Conservation (phyloP, 768 basidiomycete species). For the Aureoboletus auriporus region DNA sequence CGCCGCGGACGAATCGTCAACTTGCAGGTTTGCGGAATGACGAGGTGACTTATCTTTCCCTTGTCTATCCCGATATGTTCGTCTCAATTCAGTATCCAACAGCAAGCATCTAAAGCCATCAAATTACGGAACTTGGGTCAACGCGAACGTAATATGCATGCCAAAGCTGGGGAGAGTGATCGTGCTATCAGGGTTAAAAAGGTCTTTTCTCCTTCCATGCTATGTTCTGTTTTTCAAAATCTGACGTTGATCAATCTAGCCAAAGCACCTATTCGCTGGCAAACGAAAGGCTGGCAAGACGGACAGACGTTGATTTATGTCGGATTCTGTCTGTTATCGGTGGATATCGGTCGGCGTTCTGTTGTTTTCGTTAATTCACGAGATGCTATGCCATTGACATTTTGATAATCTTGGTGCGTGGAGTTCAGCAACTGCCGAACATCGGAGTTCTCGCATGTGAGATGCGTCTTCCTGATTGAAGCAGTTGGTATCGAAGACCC, state of each 20-base stretch:
- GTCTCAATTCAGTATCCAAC: slow-evolving; percentile 1
- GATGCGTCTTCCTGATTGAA: neutral
- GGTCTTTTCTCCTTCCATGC: slow-evolving; percentile 46
- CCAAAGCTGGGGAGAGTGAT: slow-evolving; percentile 89
- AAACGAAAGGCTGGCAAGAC: slow-evolving; percentile 87
- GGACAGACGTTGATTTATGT: slow-evolving; percentile 52
- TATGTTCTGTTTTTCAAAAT: neutral
- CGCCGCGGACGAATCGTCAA: slow-evolving; percentile 69
- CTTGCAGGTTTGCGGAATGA: slow-evolving; percentile 77
- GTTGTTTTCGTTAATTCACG: neutral
- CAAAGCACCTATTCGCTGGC: slow-evolving; percentile 82
- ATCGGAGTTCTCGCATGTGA: neutral
- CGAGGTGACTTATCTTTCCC: slow-evolving; percentile 36
- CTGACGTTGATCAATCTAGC: slow-evolving; percentile 41
- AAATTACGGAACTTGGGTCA: slow-evolving; percentile 85
- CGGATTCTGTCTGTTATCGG: neutral
- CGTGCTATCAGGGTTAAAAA: slow-evolving; percentile 78
- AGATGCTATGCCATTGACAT: slow-evolving; percentile 1
- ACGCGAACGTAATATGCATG: slow-evolving; percentile 80
- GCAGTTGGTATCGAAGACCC: neutral
- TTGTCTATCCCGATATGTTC: neutral
- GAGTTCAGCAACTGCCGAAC: neutral
- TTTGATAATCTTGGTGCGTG: neutral
- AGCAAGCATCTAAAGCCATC: slow-evolving; percentile 80
- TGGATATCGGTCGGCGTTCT: slow-evolving; percentile 3